phyloP scores from a whole-genome alignment of 148 eudicot species.

The Fallopia convolvulus region DNA sequence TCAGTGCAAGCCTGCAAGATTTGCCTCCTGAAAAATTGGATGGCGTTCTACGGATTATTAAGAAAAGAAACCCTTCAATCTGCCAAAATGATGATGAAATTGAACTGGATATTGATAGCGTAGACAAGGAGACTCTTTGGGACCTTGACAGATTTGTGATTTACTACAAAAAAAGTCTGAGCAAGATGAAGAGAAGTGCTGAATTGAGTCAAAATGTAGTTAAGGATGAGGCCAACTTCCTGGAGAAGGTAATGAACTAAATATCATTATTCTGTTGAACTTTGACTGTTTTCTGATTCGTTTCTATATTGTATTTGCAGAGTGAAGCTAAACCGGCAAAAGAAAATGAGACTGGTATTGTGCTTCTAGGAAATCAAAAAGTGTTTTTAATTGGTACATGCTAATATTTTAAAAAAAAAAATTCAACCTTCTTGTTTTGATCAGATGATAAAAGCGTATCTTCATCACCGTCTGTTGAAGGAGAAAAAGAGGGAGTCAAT shows the following conservation, averaged over 20 bases:
- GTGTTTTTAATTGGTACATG: not conserved
- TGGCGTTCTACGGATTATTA: constrained; percentile 75
- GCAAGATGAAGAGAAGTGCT: constrained; percentile 67
- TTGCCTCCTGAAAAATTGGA: constrained; percentile 89
- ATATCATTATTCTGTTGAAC: not conserved
- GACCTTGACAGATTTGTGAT: constrained; percentile 92
- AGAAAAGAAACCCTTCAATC: constrained; percentile 72
- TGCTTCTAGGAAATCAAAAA: not conserved
- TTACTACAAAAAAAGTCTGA: constrained; percentile 67
- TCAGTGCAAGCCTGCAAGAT: constrained; percentile 75
- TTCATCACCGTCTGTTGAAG: not conserved
- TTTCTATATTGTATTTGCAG: not conserved
- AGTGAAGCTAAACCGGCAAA: not conserved
- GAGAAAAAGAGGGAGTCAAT: not conserved
- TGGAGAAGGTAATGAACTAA: constrained; percentile 33
- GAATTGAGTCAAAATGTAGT: constrained; percentile 38
- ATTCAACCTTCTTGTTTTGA: not conserved
- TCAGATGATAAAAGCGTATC: constrained; percentile 2
- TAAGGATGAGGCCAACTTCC: constrained; percentile 26
- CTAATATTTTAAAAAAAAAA: not conserved
- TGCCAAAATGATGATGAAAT: constrained; percentile 69
- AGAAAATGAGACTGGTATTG: not conserved
- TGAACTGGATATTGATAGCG: constrained; percentile 11
- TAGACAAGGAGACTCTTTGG: constrained; percentile 89
- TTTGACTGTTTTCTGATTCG: not conserved